Evolutionary conservation across 148 eudicot genomes (phyloP).

Genomic region (Limonium bicolor): DNA sequence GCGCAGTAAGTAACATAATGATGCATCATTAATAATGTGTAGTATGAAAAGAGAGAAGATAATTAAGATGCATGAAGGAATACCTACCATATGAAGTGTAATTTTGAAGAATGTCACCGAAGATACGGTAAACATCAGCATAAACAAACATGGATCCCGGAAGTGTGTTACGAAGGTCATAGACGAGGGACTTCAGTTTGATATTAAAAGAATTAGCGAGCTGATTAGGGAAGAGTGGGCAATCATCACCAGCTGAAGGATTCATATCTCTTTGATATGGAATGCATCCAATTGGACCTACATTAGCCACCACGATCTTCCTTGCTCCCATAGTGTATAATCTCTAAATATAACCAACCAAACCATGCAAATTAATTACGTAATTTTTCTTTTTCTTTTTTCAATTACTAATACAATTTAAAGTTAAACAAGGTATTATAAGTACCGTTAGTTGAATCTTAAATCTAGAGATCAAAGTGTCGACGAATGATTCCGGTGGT

Average conservation of each 20-base stretch:
- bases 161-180: constrained; percentile 24
- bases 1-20: not conserved
- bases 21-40: not conserved
- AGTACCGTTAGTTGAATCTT: constrained; percentile 56
- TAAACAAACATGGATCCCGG: constrained; percentile 43
- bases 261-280: constrained; percentile 53
- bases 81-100: constrained; percentile 46
- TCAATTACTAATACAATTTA: too few species aligned
- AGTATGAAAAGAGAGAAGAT: not conserved
- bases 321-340: constrained; percentile 68
- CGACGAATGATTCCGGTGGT: constrained; percentile 44
- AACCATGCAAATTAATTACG: not conserved
- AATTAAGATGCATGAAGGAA: not conserved
- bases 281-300: constrained; percentile 92
- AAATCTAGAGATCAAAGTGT: constrained; percentile 35
- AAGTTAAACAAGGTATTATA: not conserved
- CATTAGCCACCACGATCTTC: constrained; percentile 60
- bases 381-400: too few species aligned
- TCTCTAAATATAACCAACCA: constrained; percentile 26
- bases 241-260: constrained; percentile 41
- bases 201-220: constrained; percentile 46
- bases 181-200: constrained; percentile 30
- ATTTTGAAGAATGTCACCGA: constrained; percentile 32
- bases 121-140: constrained; percentile 49
- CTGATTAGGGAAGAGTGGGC: constrained; percentile 59